These are phyloP conservation scores for Talaromyces amestolkiae DNA, from an alignment of 2,329 filamentous ascomycete genomes.

Conservation along the genomic window DNA sequence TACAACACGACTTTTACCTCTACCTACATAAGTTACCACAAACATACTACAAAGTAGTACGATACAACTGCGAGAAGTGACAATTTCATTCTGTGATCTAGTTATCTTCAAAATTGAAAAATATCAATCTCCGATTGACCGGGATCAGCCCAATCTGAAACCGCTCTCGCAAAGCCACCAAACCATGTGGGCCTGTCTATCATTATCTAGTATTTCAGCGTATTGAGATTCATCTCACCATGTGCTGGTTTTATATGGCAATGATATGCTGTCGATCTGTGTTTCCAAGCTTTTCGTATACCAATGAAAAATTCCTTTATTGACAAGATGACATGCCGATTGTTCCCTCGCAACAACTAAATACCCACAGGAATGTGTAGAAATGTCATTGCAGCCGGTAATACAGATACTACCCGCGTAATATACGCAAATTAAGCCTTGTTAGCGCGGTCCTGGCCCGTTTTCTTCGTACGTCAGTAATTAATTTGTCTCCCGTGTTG, in stretches of 20 bases:
- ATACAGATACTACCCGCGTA: background rate
- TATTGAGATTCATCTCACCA: background rate
- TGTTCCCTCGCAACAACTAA: background rate
- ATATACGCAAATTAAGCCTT: background rate
- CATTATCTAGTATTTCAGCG: background rate
- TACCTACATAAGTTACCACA: background rate
- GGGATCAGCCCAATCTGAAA: background rate
- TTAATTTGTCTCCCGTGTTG: background rate
- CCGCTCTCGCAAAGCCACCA: background rate
- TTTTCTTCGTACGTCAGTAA: constrained; percentile 4
- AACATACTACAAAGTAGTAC: background rate
- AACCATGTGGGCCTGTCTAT: constrained; percentile 3
- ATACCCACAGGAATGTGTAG: background rate
- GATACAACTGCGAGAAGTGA: too few relatives aligned
- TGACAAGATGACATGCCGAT: background rate
- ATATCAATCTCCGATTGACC: background rate
- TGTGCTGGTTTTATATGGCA: background rate
- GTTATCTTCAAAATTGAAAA: background rate
- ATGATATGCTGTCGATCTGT: background rate
- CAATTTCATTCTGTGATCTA: too few relatives aligned
- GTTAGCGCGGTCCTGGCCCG: constrained; percentile 4
- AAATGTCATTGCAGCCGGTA: background rate
- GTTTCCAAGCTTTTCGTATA: background rate
- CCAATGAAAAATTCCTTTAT: background rate
- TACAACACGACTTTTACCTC: background rate